Conservation (phyloP, 2,329 filamentous ascomycete species). For the Aureobasidium zeae region DNA sequence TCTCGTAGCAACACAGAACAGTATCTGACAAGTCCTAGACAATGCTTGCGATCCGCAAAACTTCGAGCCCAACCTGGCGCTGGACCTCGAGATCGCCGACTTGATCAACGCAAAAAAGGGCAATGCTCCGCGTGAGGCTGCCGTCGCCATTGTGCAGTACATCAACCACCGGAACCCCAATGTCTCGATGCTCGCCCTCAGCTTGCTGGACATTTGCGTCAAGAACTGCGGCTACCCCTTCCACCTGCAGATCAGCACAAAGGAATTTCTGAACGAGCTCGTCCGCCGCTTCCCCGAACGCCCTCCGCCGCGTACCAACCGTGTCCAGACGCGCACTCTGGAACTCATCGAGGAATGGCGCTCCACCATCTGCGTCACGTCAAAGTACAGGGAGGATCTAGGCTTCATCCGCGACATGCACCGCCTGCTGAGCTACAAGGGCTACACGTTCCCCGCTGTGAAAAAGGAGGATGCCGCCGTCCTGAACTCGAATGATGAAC, state of each 20-base stretch:
- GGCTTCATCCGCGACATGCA: slow-evolving; percentile 98
- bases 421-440: slow-evolving; percentile 87
- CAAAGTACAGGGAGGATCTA: slow-evolving; percentile 91
- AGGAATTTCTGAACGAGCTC: slow-evolving; percentile 97
- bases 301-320: slow-evolving; percentile 72
- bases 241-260: slow-evolving; percentile 95
- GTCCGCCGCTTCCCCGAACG: slow-evolving; percentile 92
- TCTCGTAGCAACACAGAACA: too few species aligned
- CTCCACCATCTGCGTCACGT: slow-evolving; percentile 95
- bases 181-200: slow-evolving; percentile 79
- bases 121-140: slow-evolving; percentile 87
- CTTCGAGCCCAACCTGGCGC: slow-evolving; percentile 92
- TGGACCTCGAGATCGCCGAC: slow-evolving; percentile 94
- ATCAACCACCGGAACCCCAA: slow-evolving; percentile 97
- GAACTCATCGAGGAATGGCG: slow-evolving; percentile 98
- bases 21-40: slow-evolving; percentile 38
- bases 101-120: slow-evolving; percentile 97
- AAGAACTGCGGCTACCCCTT: slow-evolving; percentile 99
- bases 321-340: slow-evolving; percentile 85
- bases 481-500: slow-evolving; percentile 89
- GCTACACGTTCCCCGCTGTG: slow-evolving; percentile 89
- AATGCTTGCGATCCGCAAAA: slow-evolving; percentile 95
- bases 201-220: slow-evolving; percentile 92
- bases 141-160: slow-evolving; percentile 82
- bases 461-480: slow-evolving; percentile 91